Evolutionary conservation across 1,284 basidiomycete species (phyloP).

Genomic region (Cystobasidium slooffiae): DNA sequence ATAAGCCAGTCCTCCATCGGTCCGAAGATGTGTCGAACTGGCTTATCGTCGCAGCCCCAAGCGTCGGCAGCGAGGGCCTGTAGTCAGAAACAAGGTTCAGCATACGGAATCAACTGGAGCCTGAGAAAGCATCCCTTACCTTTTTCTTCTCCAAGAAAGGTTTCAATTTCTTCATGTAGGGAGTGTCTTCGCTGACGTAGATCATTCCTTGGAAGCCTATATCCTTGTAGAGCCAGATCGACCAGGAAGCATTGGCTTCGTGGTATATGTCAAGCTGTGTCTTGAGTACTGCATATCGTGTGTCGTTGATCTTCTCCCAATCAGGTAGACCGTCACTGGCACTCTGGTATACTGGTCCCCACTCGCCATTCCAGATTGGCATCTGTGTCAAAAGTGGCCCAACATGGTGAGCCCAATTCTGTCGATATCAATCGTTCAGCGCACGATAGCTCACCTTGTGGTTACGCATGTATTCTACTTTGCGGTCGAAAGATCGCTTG

Average conservation of each 20-base stretch:
- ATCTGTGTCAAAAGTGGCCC: neutral
- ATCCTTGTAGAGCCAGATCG: slow-evolving; percentile 81
- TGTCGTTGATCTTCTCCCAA: slow-evolving; percentile 68
- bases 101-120: neutral
- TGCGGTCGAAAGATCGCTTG: slow-evolving; percentile 66
- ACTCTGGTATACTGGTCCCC: slow-evolving; percentile 59
- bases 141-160: slow-evolving; percentile 64
- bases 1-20: slow-evolving; percentile 28
- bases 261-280: slow-evolving; percentile 76
- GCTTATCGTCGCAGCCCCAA: slow-evolving; percentile 22
- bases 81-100: neutral
- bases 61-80: slow-evolving; percentile 22
- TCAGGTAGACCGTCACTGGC: slow-evolving; percentile 54
- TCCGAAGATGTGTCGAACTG: slow-evolving; percentile 14
- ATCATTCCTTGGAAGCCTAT: slow-evolving; percentile 83
- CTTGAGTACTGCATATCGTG: slow-evolving; percentile 68
- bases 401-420: neutral
- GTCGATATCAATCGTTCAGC: no score
- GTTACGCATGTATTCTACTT: slow-evolving; percentile 56
- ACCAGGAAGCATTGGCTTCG: slow-evolving; percentile 69
- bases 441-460: slow-evolving; percentile 9
- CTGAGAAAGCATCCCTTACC: neutral
- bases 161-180: slow-evolving; percentile 34
- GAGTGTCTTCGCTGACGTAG: slow-evolving; percentile 63
- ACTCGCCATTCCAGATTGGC: slow-evolving; percentile 78